Base-by-base conservation (phyloP, 2,329 filamentous ascomycete genomes). In the Aureobasidium zeae region DNA sequence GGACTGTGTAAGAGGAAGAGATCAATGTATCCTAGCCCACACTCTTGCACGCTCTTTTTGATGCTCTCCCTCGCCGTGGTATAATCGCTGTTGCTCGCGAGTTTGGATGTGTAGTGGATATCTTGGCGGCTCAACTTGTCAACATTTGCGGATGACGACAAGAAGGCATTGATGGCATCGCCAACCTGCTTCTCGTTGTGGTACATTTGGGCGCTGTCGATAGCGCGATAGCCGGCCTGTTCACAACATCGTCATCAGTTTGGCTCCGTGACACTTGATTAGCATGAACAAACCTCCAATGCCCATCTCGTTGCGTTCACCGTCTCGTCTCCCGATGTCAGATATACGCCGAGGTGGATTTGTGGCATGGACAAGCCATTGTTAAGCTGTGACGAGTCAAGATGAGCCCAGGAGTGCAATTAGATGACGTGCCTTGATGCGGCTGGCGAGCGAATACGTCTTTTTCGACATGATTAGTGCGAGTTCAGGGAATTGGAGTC, bases 101-200 rank as follows among this genome's bases (percentile, higher is more conserved):
- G 71, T 65, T 91, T 93, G 25, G 80, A 82, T 0, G 85, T 91
- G 60, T 85, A 88, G 62, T 85, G 85, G 42, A 91, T 68, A 54
- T 88, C 78, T 45, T 79, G 73, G 4, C 85, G 73, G 50, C 68
- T 72, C 20, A 86, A 58, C 0, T 66, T 69, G 0, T 66, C 53
- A 0, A 60, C 64, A 49, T 76, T 76, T 10, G 65, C 62, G 2
- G 54, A 56, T 41, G 63, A 63, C 26, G 62, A 54, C 3, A 84
- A 63, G 52, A 74, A 83, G 15, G 69, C 63, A 2, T 60, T 58
- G 49, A 91, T 81, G 7, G 81, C 79, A 22, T 69, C 64, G 1
- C 83, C 84, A 11, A 79, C 76, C 52, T 84, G 74, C 25, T 68
- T 68, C 61, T 91, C 86, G 49, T 91, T 91, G 56, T 74, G 65